Base-by-base conservation (phyloP, 179 eudicot species). In the Sideroxylon spinosum region DNA sequence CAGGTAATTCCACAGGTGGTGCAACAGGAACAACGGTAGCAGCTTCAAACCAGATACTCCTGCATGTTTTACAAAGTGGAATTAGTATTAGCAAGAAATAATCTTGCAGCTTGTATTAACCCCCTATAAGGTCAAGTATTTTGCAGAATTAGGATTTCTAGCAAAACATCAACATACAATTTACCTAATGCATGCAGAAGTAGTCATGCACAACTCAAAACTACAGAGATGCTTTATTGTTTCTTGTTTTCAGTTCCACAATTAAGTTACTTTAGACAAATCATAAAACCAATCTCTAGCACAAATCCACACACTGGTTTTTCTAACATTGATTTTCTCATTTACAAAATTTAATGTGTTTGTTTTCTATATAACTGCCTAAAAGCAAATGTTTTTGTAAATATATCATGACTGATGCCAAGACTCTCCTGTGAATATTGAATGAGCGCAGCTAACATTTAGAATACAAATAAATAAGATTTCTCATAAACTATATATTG, bases 11-110 rank as follows among this genome's bases (percentile, higher is more conserved):
- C 76, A 91, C 92, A 53, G 96, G 94, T 13, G 93, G 98, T 75
- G 98, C 88, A 87, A 89, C 99, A 81, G 98, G 89, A 85, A 89
- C 99, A 73, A 94, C 99, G 25, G 97, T 93, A 68, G 98, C 97
- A 63, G 95, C 95, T 85, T 91, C 92, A 88, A 93, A 93, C 98
- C 97, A 90, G 73, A 93, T 87, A 79, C 87, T 91, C 85, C 98
- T 95, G 85, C 48, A 81, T 48, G 75, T 67, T 75, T 22, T 6
- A 53, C 16, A 72, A 73, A 52, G 26, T 22, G 16, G 16, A 56
- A 20, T 10, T 67, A 20, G 1, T 60, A 46, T 59, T 28, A 56
- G 79, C 25, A 14, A 67, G 9, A 11, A 59, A 50, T 32, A 26
- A 32, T 50, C 52, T 37, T 19, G 76, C 55, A 57, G 65, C 63